Base-by-base conservation (phyloP, 352 stramenopile species). In the Phytophthora chlamydospora region DNA sequence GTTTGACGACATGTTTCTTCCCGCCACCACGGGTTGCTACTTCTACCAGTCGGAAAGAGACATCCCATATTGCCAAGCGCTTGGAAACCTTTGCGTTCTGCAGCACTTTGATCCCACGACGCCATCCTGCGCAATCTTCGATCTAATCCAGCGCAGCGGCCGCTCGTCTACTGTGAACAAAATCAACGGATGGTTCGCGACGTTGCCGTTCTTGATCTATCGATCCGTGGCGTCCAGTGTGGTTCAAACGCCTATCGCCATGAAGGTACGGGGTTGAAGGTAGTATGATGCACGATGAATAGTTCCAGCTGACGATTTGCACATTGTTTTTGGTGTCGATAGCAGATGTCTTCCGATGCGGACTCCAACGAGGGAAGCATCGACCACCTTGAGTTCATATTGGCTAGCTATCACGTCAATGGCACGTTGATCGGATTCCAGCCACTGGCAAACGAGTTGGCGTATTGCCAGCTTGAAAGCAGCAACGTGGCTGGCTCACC, bases 41-140 rank as follows among this genome's bases (percentile, higher is more conserved):
- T 97, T 92, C 58, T 97, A 97, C 62, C 64, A 78, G 31, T 85
- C 47, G 29, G 78, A 87, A 19, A 68, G 71, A 39, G 78, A 93
- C 39, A 82, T 81, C 16, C 55, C 40, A 31, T 89, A 85, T 47
- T 98, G 94, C 51, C 92, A 98, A 63, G 72, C 77, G 5, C 78
- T 98, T 6, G 88, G 85, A 10, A 98, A 98, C 60, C 58, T 98
- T 12, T 98, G 96, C 50, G 92, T 97, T 7, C 61, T 98, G n/a
- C 85, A 95, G 55, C 84, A 97, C 60, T 97, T 98, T 56, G 68
- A 85, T 21, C 59, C 80, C 17, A 61, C 66, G 1, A 57, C 75
- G 6, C 43, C 77, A 6, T 79, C 90, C 0, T 98, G 95, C 49
- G 70, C 71, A 17, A 57, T 97, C 6, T 79, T 97, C 40, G 58